A percentile compares a stretch with the other conserved stretches of the same genome.
These are phyloP conservation scores for Fusarium neocosmosporiellum DNA, from an alignment of 2,329 filamentous ascomycete genomes.

Conservation along the genomic window DNA sequence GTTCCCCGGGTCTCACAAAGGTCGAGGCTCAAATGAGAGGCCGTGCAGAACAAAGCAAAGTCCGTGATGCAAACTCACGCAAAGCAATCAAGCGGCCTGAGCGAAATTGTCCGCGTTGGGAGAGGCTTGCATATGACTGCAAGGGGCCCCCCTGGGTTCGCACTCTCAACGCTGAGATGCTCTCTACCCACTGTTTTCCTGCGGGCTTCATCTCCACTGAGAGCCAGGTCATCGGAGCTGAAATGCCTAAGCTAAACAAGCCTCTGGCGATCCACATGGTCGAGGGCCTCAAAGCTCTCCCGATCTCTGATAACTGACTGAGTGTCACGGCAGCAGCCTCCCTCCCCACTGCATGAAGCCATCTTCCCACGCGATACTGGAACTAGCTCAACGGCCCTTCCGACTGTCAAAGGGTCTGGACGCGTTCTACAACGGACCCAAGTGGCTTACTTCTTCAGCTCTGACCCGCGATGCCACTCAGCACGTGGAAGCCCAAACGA, in stretches of 20 bases:
- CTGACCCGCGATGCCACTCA: neutral
- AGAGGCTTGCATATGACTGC: neutral
- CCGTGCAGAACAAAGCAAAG: constrained; percentile 4
- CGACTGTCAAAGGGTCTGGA: neutral
- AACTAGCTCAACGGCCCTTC: neutral
- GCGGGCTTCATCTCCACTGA: neutral
- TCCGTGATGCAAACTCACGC: neutral
- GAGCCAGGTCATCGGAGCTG: neutral
- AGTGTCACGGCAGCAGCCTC: neutral
- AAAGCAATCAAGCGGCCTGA: neutral
- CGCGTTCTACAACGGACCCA: neutral
- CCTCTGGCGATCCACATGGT: neutral
- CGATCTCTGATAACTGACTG: neutral
- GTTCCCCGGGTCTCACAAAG: neutral
- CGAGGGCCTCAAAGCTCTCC: neutral
- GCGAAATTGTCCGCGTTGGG: neutral
- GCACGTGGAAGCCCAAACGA: neutral
- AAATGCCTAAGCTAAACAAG: neutral
- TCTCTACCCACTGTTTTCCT: neutral
- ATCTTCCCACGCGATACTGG: neutral
- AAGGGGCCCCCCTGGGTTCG: neutral
- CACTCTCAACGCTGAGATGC: neutral
- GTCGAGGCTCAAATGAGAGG: neutral
- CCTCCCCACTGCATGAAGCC: neutral
- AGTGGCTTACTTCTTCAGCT: neutral